These are phyloP conservation scores for Glutinoglossum americanum DNA, from an alignment of 495 filamentous ascomycete genomes.

Conservation along the genomic window DNA sequence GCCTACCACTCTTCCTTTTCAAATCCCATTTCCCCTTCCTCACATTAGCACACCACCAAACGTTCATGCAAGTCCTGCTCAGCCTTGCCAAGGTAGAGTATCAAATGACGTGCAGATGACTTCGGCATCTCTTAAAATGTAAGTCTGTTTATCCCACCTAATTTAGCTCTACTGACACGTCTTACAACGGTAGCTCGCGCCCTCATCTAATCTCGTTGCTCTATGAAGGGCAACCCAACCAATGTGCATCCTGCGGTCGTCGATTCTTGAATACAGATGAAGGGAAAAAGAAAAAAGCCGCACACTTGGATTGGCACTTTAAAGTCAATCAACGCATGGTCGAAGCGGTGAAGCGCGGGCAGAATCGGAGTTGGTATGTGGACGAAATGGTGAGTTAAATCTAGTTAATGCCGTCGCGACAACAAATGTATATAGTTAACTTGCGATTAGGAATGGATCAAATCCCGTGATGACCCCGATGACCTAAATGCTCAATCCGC, in stretches of 20 bases:
- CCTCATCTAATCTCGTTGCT: conserved; percentile 47
- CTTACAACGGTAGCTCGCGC: conserved; percentile 34
- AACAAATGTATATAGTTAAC: background rate
- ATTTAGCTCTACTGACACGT: background rate
- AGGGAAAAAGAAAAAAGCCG: conserved; percentile 66
- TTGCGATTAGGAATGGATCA: conserved; percentile 57
- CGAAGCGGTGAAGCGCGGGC: conserved; percentile 58
- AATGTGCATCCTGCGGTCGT: conserved; percentile 78
- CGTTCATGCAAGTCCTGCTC: conserved; percentile 1
- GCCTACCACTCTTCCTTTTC: background rate
- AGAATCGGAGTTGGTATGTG: conserved; percentile 83
- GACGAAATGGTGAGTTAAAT: conserved; percentile 57
- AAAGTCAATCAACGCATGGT: conserved; percentile 72
- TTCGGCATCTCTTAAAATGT: conserved; percentile 60
- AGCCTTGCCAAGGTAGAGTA: conserved; percentile 13
- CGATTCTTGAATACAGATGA: conserved; percentile 59
- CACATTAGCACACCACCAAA: conserved; percentile 1
- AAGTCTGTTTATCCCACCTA: conserved; percentile 17
- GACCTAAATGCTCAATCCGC: conserved; percentile 26
- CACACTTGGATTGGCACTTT: conserved; percentile 97
- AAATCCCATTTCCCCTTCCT: conserved; percentile 2
- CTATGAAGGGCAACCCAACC: conserved; percentile 58
- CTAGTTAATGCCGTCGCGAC: conserved; percentile 7
- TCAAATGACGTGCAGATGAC: conserved; percentile 45
- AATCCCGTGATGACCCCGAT: conserved; percentile 53